These are phyloP conservation scores for Populus hybrid DNA, from an alignment of 441 rosid species.

Conservation along the genomic window DNA sequence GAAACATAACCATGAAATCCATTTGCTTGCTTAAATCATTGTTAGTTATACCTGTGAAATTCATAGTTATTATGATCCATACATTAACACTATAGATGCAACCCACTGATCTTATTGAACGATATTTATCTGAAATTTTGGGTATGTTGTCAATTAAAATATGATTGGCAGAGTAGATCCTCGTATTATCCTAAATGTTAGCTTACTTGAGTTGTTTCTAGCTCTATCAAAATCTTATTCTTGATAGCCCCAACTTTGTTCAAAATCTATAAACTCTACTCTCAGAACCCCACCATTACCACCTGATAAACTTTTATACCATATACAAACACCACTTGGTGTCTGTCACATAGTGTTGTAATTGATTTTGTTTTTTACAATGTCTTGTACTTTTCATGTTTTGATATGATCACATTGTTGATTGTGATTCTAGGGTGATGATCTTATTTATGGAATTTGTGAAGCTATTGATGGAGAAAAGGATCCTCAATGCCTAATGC, in stretches of 20 bases:
- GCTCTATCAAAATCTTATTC: neutral
- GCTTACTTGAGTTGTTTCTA: neutral
- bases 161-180: neutral
- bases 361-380: neutral
- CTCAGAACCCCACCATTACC: neutral
- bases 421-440: slow-evolving; percentile 48
- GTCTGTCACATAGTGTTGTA: neutral
- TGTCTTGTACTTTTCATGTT: neutral
- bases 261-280: neutral
- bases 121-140: neutral
- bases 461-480: slow-evolving; percentile 88
- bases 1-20: neutral
- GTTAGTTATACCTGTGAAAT: neutral
- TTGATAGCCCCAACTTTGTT: neutral
- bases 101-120: neutral
- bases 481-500: slow-evolving; percentile 84
- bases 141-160: neutral
- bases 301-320: neutral
- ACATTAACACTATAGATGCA: neutral
- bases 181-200: neutral
- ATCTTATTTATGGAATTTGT: slow-evolving; percentile 56
- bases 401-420: slow-evolving; percentile 17
- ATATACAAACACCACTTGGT: neutral
- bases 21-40: neutral
- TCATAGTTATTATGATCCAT: neutral